phyloP scores from a whole-genome alignment of 192 early-diverging fungal genomes.

The Gamsiella multidivaricata region DNA sequence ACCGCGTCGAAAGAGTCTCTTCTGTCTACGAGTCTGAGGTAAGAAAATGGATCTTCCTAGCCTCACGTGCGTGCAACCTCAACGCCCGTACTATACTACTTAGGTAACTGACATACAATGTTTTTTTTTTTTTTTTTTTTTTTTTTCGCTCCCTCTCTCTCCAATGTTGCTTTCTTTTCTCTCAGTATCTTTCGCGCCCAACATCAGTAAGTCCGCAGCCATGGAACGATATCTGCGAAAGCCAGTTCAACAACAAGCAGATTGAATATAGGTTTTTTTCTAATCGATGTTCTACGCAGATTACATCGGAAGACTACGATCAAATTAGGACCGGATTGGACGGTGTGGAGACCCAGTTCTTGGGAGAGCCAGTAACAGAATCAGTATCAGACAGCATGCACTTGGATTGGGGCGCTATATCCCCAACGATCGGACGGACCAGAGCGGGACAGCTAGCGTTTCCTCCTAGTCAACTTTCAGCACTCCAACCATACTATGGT shows the following conservation, averaged over 20 bases:
- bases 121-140: conserved; percentile 2
- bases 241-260: neutral
- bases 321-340: conserved; percentile 52
- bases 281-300: conserved; percentile 16
- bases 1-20: conserved; percentile 34
- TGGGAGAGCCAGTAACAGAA: conserved; percentile 41
- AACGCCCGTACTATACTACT: conserved; percentile 4
- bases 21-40: conserved; percentile 34
- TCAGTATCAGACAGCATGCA: conserved; percentile 26
- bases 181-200: conserved; percentile 34
- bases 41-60: too few relatives aligned
- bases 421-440: conserved; percentile 17
- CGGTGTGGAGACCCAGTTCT: conserved; percentile 49
- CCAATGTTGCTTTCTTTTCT: neutral
- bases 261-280: neutral
- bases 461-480: conserved; percentile 31
- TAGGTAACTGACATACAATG: too few relatives aligned
- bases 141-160: neutral
- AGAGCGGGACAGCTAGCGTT: conserved; percentile 42
- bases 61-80: too few relatives aligned
- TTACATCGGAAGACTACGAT: conserved; percentile 54
- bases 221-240: neutral
- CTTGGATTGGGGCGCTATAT: conserved; percentile 19
- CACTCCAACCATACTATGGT: conserved; percentile 1
- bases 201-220: conserved; percentile 41